These are phyloP conservation scores for Cyberlindnera saturnus DNA, from an alignment of 805 yeast genomes.

Conservation along the genomic window DNA sequence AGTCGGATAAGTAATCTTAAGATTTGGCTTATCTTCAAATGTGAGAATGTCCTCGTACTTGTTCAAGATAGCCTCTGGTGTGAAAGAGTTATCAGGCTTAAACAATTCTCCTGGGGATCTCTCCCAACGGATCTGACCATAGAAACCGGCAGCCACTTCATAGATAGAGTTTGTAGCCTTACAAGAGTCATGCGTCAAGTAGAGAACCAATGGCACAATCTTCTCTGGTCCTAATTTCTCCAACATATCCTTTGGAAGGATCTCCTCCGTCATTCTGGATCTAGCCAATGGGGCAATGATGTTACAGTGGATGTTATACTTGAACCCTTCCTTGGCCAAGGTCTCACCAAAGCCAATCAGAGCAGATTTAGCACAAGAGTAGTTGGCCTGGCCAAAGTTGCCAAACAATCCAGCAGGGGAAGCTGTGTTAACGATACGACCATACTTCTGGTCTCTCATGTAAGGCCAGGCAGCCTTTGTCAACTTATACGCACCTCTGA, in stretches of 20 bases:
- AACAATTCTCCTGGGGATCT: slow-evolving; percentile 82
- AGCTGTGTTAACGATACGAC: slow-evolving; percentile 88
- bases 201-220: slow-evolving; percentile 87
- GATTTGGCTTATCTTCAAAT: slow-evolving; percentile 53
- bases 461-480: slow-evolving; percentile 91
- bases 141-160: slow-evolving; percentile 94
- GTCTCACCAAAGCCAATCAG: slow-evolving; percentile 91
- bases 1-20: slow-evolving; percentile 58
- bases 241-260: slow-evolving; percentile 80
- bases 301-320: slow-evolving; percentile 76
- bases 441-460: slow-evolving; percentile 77
- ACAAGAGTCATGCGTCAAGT: slow-evolving; percentile 60
- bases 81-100: slow-evolving; percentile 68
- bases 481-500: slow-evolving; percentile 81
- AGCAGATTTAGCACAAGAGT: slow-evolving; percentile 89
- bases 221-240: slow-evolving; percentile 79
- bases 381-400: slow-evolving; percentile 94
- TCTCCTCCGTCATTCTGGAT: slow-evolving; percentile 91
- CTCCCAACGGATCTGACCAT: slow-evolving; percentile 91
- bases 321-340: slow-evolving; percentile 88
- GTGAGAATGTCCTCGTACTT: slow-evolving; percentile 58
- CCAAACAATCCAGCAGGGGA: slow-evolving; percentile 98
- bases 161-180: slow-evolving; percentile 68
- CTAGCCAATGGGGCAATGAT: slow-evolving; percentile 93
- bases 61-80: slow-evolving; percentile 78